Percentiles rank a stretch among this genome's conserved stretches.
Evolutionary conservation across 106 monocot species (phyloP).

Genomic region (Allium sativum): DNA sequence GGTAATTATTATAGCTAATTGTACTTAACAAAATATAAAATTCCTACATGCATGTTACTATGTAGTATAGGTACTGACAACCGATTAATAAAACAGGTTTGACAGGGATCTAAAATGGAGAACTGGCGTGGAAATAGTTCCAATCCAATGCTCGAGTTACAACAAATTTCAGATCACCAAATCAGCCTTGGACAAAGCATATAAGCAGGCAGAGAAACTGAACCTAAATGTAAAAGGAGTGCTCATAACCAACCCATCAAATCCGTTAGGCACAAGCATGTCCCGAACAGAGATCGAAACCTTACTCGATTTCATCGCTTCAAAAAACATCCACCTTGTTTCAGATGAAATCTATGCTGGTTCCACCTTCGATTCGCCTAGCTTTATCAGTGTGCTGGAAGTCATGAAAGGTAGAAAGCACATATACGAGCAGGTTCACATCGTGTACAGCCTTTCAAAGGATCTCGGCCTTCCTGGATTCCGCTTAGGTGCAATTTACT

Average conservation of each 20-base stretch:
- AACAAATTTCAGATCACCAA: slow-evolving; percentile 46
- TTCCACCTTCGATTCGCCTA: slow-evolving; percentile 38
- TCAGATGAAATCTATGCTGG: slow-evolving; percentile 79
- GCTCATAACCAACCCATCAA: slow-evolving; percentile 66
- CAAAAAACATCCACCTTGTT: slow-evolving; percentile 43
- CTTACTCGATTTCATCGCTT: slow-evolving; percentile 28
- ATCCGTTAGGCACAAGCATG: slow-evolving; percentile 54
- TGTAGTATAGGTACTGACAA: neutral
- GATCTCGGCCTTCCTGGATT: slow-evolving; percentile 95
- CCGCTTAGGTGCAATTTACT: slow-evolving; percentile 76
- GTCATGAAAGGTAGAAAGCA: slow-evolving; percentile 1
- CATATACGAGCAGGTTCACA: slow-evolving; percentile 38
- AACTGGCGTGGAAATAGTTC: slow-evolving; percentile 67
- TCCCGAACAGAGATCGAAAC: slow-evolving; percentile 26
- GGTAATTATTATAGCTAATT: slow-evolving; percentile 11
- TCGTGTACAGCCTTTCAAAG: slow-evolving; percentile 84
- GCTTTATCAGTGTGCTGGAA: slow-evolving; percentile 47
- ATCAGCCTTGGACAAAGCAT: slow-evolving; percentile 41
- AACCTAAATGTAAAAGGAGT: slow-evolving; percentile 43
- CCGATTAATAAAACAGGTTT: slow-evolving; percentile 29
- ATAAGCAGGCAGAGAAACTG: slow-evolving; percentile 17
- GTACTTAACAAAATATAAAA: neutral
- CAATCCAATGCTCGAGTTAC: slow-evolving; percentile 53
- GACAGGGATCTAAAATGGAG: slow-evolving; percentile 77
- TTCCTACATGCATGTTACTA: neutral